Conservation (phyloP, 495 filamentous ascomycete species). For the Apiosordaria backusii region DNA sequence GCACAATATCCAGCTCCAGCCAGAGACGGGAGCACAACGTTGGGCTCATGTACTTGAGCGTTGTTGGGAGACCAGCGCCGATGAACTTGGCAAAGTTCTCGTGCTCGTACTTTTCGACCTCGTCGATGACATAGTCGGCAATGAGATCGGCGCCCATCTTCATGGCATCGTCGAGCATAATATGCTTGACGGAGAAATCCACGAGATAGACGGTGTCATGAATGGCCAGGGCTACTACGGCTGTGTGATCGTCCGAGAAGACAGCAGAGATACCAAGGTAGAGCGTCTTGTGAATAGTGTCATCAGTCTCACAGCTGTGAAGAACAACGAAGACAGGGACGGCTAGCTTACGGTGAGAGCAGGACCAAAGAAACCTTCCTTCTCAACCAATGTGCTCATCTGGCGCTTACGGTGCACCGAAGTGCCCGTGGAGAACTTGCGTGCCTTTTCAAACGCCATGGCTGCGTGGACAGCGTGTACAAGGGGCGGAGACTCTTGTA, state of each 20-base stretch:
- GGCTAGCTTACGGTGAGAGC: conserved; percentile 40
- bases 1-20: conserved; percentile 74
- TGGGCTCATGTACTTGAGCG: conserved; percentile 52
- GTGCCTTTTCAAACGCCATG: conserved; percentile 40
- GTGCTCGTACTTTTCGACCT: conserved; percentile 55
- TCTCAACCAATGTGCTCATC: conserved; percentile 42
- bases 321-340: background rate
- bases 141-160: conserved; percentile 44
- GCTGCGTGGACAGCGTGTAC: conserved; percentile 24
- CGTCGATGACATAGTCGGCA: conserved; percentile 50
- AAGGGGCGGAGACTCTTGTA: conserved; percentile 22
- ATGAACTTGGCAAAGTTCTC: conserved; percentile 65
- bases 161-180: conserved; percentile 38
- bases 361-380: conserved; percentile 45
- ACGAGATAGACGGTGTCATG: conserved; percentile 77
- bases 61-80: conserved; percentile 57
- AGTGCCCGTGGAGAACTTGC: conserved; percentile 41
- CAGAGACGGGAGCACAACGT: conserved; percentile 70
- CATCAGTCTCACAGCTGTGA: background rate
- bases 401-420: conserved; percentile 45
- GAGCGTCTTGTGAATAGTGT: conserved; percentile 59
- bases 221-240: conserved; percentile 62
- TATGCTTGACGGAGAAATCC: conserved; percentile 64
- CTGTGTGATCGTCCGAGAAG: conserved; percentile 46
- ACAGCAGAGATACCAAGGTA: conserved; percentile 61